phyloP scores from a whole-genome alignment of 345 rosid genomes.

The Moricandia moricandioides region DNA sequence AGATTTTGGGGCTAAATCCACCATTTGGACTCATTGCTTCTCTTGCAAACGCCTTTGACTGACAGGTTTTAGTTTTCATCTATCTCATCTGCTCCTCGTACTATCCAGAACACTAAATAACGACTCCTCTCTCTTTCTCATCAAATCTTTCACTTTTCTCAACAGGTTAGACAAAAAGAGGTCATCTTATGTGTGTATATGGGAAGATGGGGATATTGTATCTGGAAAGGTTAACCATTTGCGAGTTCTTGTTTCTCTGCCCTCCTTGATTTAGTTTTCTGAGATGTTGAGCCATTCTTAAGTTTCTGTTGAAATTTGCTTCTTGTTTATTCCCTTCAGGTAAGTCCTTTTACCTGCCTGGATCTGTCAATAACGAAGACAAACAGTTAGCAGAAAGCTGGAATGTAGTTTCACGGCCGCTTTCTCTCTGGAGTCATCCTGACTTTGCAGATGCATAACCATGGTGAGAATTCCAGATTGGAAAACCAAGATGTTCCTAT shows the following conservation, averaged over 20 bases:
- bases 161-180: constrained; percentile 74
- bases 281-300: constrained; percentile 1
- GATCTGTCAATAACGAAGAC: constrained; percentile 65
- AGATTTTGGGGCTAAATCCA: constrained; percentile 97
- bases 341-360: constrained; percentile 80
- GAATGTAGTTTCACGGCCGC: constrained; percentile 62
- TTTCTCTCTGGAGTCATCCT: constrained; percentile 84
- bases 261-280: not conserved
- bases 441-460: constrained; percentile 62
- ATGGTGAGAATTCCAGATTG: constrained; percentile 20
- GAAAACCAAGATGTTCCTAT: constrained; percentile 22
- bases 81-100: constrained; percentile 15
- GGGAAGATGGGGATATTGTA: constrained; percentile 63
- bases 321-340: constrained; percentile 47
- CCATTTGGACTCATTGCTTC: constrained; percentile 83
- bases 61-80: constrained; percentile 52
- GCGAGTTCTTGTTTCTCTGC: not conserved
- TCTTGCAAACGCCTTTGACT: constrained; percentile 77
- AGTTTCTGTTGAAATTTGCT: not conserved
- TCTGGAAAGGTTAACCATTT: constrained; percentile 72
- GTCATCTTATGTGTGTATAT: constrained; percentile 61
- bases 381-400: constrained; percentile 67
- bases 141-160: not conserved
- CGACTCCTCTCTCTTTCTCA: not conserved
- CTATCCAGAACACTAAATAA: not conserved